Base-by-base conservation (phyloP, 2,329 filamentous ascomycete genomes). In the Aspergillus fumigatus region DNA sequence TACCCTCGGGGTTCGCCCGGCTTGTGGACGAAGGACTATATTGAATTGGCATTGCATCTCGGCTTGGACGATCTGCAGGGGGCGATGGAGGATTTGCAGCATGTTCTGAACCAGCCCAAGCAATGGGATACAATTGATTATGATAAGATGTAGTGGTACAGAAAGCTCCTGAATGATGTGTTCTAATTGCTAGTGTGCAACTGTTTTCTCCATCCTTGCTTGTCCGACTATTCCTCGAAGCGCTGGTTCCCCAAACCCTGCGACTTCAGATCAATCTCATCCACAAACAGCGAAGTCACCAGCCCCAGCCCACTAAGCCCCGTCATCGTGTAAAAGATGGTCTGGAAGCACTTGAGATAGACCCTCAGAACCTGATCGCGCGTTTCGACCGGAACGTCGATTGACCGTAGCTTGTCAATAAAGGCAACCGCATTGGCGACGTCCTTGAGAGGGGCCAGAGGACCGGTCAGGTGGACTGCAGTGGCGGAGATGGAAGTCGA, bases 271-370 rank as follows among this genome's bases (percentile, higher is more conserved):
- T 47, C 35, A 35, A 52, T 51, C 54, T 56, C 50, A 26, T 43
- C 51, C 8, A 40, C 23, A 38, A 53, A 50, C 19, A 52, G 32
- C n/a, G 54, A 56, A 32, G 51, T 48, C 26, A 53, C 49, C 25
- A 50, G 47, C 3, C 50, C 54, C 11, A 53, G 21, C 19, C 26
- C 51, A 40, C 50, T 48, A 38, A 56, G 40, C 17, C 47, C 54
- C 14, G 50, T 50, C 54, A 56, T 50, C 3, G 40, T 40, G n/a
- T 53, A 50, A 19, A 52, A 56, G 11, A 56, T 56, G 8, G 45
- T 41, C 35, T 50, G 54, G 32, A 56, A 56, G 25, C 40, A 48
- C 32, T 52, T 35, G 2, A 38, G 32, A 50, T 56, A 56, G 7
- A 49, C 54, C 5, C 43, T 23, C 10, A 35, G 29, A 5, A 53